Evolutionary conservation across 768 basidiomycete genomes (phyloP).

Genomic region (Pleurotus eryngii): DNA sequence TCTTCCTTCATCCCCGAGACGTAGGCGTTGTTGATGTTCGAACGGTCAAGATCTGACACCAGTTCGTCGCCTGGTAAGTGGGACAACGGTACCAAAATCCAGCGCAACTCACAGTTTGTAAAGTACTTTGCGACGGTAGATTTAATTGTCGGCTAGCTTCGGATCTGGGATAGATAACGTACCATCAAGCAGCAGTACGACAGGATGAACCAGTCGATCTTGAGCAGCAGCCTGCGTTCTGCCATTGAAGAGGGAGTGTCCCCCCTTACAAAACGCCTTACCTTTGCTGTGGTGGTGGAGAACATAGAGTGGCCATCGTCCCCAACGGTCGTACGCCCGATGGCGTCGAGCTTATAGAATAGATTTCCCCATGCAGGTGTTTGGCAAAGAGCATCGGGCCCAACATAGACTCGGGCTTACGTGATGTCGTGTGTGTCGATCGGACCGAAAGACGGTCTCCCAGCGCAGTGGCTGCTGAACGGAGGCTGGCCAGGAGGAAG

Average conservation of each 20-base stretch:
- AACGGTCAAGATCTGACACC: slow-evolving; percentile 57
- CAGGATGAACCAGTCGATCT: slow-evolving; percentile 65
- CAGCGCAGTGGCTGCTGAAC: background rate
- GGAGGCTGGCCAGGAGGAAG: background rate
- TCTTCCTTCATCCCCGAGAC: slow-evolving; percentile 81
- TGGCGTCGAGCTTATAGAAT: no score
- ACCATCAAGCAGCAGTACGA: slow-evolving; percentile 74
- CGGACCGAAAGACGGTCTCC: slow-evolving; percentile 3
- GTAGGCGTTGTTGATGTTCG: slow-evolving; percentile 71
- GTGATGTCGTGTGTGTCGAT: slow-evolving; percentile 13
- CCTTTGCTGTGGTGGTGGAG: background rate
- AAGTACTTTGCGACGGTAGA: slow-evolving; percentile 45
- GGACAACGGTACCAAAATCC: no score
- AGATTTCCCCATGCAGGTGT: background rate
- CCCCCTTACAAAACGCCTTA: slow-evolving; percentile 16
- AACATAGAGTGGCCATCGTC: background rate
- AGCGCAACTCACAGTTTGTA: slow-evolving; percentile 47
- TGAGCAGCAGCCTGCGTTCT: slow-evolving; percentile 53
- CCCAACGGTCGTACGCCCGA: no score
- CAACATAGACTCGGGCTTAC: slow-evolving; percentile 3
- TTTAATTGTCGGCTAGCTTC: slow-evolving; percentile 7
- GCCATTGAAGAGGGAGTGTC: slow-evolving; percentile 30
- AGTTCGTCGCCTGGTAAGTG: background rate
- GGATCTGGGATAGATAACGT: slow-evolving; percentile 10
- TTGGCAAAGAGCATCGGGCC: background rate